These are phyloP conservation scores for Pharnaceum exiguum DNA, from an alignment of 148 eudicot genomes.

Conservation along the genomic window DNA sequence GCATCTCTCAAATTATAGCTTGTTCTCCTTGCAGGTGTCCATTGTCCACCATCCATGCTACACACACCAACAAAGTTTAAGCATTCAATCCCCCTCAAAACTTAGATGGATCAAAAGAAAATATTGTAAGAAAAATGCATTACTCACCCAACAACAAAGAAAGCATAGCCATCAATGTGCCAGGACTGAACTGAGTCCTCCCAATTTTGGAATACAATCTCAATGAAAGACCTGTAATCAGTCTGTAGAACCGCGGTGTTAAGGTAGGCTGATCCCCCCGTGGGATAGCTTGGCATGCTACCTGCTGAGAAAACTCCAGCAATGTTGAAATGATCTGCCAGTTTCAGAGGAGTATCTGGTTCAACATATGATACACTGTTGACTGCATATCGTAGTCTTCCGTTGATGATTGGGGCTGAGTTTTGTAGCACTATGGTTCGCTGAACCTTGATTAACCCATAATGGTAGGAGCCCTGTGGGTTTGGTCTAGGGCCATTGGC, in stretches of 20 bases:
- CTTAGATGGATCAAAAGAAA: not conserved
- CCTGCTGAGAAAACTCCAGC: conserved; percentile 67
- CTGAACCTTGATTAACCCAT: conserved; percentile 61
- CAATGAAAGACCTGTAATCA: conserved; percentile 62
- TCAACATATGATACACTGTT: conserved; percentile 67
- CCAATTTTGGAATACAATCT: conserved; percentile 85
- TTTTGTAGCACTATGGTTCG: conserved; percentile 80
- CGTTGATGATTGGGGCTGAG: conserved; percentile 80
- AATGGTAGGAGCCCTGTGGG: conserved; percentile 97
- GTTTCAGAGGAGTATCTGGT: conserved; percentile 77
- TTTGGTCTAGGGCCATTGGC: conserved; percentile 97
- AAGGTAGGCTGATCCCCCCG: conserved; percentile 47
- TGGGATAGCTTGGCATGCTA: conserved; percentile 66
- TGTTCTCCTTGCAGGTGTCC: conserved; percentile 62
- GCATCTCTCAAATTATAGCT: conserved; percentile 87
- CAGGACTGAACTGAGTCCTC: conserved; percentile 81
- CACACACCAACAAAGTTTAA: not conserved
- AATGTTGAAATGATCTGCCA: conserved; percentile 85
- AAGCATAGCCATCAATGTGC: conserved; percentile 88
- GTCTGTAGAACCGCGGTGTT: conserved; percentile 67
- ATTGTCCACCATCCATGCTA: conserved; percentile 95
- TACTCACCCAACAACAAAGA: conserved; percentile 94
- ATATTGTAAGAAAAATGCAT: not conserved
- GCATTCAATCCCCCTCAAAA: not conserved
- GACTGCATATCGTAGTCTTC: conserved; percentile 83